Evolutionary conservation across 805 yeast species (phyloP), one percentile per base, ranked within the genome.

Genomic region (Monosporozyma servazzii): DNA sequence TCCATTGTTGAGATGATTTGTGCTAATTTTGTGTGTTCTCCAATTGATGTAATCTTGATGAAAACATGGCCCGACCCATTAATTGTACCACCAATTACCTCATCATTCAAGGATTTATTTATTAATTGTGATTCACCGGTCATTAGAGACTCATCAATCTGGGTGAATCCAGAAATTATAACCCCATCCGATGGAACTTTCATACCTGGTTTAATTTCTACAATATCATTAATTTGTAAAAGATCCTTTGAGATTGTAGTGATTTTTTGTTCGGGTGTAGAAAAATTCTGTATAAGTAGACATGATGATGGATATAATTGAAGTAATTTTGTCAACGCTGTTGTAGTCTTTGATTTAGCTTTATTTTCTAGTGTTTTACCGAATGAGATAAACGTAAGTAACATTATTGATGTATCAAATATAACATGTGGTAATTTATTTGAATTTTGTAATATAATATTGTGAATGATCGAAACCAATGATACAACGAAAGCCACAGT

Each of bases 321-420:
- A 45, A 95, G 75, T 44, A 93, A 74, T 56, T 82, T 80, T 0
- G 96, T 84, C 41, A 93, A 74, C 0, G 98, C 95, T 2, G 87
- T 78, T 0, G 97, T 87, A 0, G 98, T 93, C 53, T 86, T 88
- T 3, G 98, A 96, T 63, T 93, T 88, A 2, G 99, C 98, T 56
- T 78, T 81, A 67, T 86, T 87, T 63, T 93, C 99, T 21, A 90
- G 72, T 78, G 87, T 86, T 69, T 93, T 91, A 2, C 99, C 99
- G 45, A 89, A 71, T 8, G 93, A 78, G 27, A 93, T 89, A 66
- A 89, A 93, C 5, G 82, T 71, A 48, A 91, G 75, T 42, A 93
- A 74, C 95, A 95, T 88, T 15, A 84, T 81, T 1, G 88, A 76
- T 0, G 98, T 89, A 53, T 88, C 97, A 72, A 93, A 90, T 36